Base-by-base conservation (phyloP, 345 rosid species). In the Populus tremula region DNA sequence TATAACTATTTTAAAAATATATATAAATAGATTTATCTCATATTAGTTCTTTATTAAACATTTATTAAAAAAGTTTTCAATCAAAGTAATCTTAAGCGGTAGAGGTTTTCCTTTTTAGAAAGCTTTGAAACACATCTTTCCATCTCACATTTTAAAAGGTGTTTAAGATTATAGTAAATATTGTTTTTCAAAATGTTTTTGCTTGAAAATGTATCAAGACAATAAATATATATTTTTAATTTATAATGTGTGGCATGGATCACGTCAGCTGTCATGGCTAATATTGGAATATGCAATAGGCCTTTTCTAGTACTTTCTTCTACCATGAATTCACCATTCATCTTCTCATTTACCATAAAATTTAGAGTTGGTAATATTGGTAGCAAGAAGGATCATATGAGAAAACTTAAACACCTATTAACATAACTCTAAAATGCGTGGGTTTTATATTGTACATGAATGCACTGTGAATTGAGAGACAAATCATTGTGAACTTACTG, bases 231-330 rank as follows among this genome's bases (percentile, higher is more conserved):
- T 27, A 1, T 27, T 27, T 27, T 27, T 27, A 27, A 92, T 76
- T 93, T 81, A 0, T 96, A 98, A 25, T 88, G 87, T 1, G 99
- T 96, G 0, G 97, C 96, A 6, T 96, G 96, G 74, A 96, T 93
- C 81, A 96, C 96, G 70, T 96, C 99, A 0, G 99, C 99, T 1
- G 99, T 96, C 98, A 96, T 96, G 43, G 99, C 99, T 73, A 96
- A 75, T 81, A 93, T 90, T 17, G 99, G 99, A 65, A 92, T 25
- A 79, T 93, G 98, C 94, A 91, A 86, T 62, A 84, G 84, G 0
- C 73, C 62, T 29, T 61, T 78, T 45, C 71, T 33, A 8, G n/a
- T 47, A 23, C 76, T 85, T 76, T 80, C 84, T 21, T 64, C 80
- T 6, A 29, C 65, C 41, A 17, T 49, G 4, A 77, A 77, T 82